Evolutionary conservation across 768 basidiomycete species (phyloP).

Genomic region (Rhizopogon rudus): DNA sequence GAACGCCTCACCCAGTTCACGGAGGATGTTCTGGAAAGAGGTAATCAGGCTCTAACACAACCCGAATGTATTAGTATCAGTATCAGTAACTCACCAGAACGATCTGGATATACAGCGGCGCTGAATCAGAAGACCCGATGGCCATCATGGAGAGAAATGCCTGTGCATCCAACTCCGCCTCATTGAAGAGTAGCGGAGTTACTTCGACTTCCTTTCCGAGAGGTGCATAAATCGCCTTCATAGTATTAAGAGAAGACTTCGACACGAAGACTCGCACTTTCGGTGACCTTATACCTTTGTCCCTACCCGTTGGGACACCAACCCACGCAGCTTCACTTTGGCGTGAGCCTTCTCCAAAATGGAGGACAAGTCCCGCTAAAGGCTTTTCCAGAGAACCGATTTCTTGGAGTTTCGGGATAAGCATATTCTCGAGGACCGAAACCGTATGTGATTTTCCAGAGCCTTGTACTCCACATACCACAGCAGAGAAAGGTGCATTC

Average conservation of each 20-base stretch:
- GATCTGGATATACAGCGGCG: constrained; percentile 59
- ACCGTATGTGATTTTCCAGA: constrained; percentile 65
- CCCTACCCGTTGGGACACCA: constrained; percentile 19
- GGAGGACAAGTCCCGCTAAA: constrained; percentile 53
- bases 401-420: constrained; percentile 38
- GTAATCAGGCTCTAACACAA: not conserved
- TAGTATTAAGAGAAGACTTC: constrained; percentile 45
- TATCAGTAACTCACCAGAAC: constrained; percentile 38
- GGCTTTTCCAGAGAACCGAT: constrained; percentile 46
- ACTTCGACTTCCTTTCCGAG: constrained; percentile 41
- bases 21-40: constrained; percentile 41
- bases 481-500: constrained; percentile 62
- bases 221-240: constrained; percentile 41
- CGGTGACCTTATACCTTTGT: constrained; percentile 10
- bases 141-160: constrained; percentile 66
- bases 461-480: constrained; percentile 64
- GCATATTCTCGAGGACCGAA: constrained; percentile 56
- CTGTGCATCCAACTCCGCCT: constrained; percentile 51
- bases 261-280: constrained; percentile 43
- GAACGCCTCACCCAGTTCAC: constrained; percentile 50
- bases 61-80: not conserved
- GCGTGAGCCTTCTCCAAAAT: constrained; percentile 54
- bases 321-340: constrained; percentile 59
- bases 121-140: constrained; percentile 43
- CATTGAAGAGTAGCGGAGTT: constrained; percentile 43